A percentile compares a stretch with the other conserved stretches of the same genome.
Conservation (phyloP, 1,284 basidiomycete genomes). For the Sanguinoderma infundibulare region DNA sequence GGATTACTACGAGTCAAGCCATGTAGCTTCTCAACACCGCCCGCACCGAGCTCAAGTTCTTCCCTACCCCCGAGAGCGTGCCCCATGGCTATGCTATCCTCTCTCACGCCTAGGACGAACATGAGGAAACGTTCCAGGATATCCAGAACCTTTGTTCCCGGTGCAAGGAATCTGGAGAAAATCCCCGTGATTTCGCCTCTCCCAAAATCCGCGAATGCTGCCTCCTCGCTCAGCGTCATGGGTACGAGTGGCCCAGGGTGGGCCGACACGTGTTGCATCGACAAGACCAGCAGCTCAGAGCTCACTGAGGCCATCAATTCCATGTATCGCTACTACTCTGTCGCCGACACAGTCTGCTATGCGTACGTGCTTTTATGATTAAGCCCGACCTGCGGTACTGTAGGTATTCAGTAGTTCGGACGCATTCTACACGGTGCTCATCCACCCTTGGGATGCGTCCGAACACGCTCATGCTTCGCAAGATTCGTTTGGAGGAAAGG, state of each 20-base stretch:
- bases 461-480: too few species aligned
- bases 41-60: not conserved
- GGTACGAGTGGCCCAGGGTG: not conserved
- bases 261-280: not conserved
- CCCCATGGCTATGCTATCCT: not conserved
- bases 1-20: too few species aligned
- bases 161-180: not conserved
- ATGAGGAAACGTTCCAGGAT: slow-evolving; percentile 1
- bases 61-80: not conserved
- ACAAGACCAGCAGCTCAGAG: too few species aligned
- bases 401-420: too few species aligned
- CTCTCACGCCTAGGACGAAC: not conserved
- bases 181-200: not conserved
- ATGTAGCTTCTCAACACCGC: not conserved
- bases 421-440: too few species aligned
- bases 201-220: not conserved
- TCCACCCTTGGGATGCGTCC: too few species aligned
- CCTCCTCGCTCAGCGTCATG: not conserved
- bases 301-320: too few species aligned
- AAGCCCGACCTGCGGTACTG: too few species aligned
- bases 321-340: not conserved
- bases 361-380: not conserved
- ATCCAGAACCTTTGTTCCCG: not conserved
- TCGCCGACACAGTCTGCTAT: not conserved
- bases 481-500: too few species aligned